Percentiles rank a stretch among this genome's conserved stretches.
phyloP scores from a whole-genome alignment of 2,329 filamentous ascomycete species.

The Aspergillus sp. region DNA sequence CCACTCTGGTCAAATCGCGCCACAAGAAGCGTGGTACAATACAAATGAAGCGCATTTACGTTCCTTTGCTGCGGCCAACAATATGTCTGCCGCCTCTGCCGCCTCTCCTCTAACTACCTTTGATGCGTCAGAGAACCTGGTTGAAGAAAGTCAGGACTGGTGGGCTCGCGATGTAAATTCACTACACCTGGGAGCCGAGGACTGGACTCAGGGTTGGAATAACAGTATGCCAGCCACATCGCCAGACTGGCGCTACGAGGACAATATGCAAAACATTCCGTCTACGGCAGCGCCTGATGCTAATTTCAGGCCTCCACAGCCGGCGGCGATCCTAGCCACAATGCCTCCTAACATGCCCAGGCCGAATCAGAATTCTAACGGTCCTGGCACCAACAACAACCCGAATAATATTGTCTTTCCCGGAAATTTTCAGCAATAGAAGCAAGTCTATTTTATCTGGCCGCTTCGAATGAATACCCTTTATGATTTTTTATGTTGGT shows the following conservation, averaged over 20 bases:
- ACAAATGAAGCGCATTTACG: constrained; percentile 22
- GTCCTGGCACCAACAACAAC: constrained; percentile 7
- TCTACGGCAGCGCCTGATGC: constrained; percentile 14
- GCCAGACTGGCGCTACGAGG: constrained; percentile 13
- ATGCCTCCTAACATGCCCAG: constrained; percentile 7
- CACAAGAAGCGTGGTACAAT: constrained; percentile 37
- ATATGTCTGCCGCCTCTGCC: constrained; percentile 39
- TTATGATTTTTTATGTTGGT: neutral
- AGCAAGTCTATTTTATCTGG: neutral
- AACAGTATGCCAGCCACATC: constrained; percentile 17
- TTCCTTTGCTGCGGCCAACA: constrained; percentile 22
- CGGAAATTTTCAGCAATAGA: constrained; percentile 11
- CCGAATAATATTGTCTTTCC: constrained; percentile 10
- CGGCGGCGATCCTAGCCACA: constrained; percentile 5
- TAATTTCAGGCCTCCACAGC: constrained; percentile 7
- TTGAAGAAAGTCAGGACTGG: constrained; percentile 65
- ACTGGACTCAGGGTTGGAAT: constrained; percentile 50
- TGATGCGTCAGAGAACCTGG: constrained; percentile 59
- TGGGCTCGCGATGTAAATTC: constrained; percentile 63
- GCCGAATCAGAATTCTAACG: constrained; percentile 4
- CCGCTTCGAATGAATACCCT: neutral
- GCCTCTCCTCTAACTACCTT: constrained; percentile 53
- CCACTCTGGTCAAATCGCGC: constrained; percentile 22
- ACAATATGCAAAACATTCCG: constrained; percentile 5
- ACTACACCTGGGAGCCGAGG: constrained; percentile 61